A percentile compares a stretch with the other conserved stretches of the same genome.
phyloP scores from a whole-genome alignment of 2,329 filamentous ascomycete species.

The Colletotrichum sp. region DNA sequence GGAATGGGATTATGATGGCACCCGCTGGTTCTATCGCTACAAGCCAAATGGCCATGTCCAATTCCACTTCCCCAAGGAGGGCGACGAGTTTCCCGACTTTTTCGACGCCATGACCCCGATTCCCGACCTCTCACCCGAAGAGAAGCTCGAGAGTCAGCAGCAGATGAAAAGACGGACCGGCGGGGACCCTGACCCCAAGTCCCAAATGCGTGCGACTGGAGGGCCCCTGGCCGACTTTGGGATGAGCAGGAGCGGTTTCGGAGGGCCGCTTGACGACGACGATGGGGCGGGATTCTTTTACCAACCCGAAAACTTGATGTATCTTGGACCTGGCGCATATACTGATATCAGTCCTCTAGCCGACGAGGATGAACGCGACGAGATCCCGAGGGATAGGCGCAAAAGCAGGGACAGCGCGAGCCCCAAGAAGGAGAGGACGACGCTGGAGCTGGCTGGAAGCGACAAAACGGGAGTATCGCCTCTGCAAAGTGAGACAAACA shows the following conservation, averaged over 20 bases:
- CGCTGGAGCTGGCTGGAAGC: not conserved
- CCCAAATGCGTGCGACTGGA: conserved; percentile 24
- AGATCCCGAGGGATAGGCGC: not conserved
- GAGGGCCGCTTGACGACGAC: conserved; percentile 31
- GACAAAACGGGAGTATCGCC: conserved; percentile 26
- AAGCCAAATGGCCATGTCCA: conserved; percentile 58
- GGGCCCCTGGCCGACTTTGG: conserved; percentile 24
- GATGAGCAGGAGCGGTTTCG: conserved; percentile 16
- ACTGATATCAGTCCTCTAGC: conserved; percentile 49
- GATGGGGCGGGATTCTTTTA: conserved; percentile 45
- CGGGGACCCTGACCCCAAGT: not conserved
- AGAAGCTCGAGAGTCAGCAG: conserved; percentile 57
- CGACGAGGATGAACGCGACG: conserved; percentile 40
- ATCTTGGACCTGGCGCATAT: conserved; percentile 51
- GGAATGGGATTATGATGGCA: conserved; percentile 64
- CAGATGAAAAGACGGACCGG: conserved; percentile 45
- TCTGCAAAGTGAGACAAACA: conserved; percentile 27
- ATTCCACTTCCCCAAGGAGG: conserved; percentile 61
- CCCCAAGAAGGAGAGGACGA: not conserved
- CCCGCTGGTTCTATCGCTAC: conserved; percentile 64
- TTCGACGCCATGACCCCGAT: conserved; percentile 39
- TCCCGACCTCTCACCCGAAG: conserved; percentile 54
- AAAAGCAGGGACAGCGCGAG: not conserved
- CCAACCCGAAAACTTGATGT: conserved; percentile 59
- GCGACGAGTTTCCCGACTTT: conserved; percentile 64